These are phyloP conservation scores for Rhexocercosporidium sp. DNA, from an alignment of 2,329 filamentous ascomycete genomes.

Conservation along the genomic window DNA sequence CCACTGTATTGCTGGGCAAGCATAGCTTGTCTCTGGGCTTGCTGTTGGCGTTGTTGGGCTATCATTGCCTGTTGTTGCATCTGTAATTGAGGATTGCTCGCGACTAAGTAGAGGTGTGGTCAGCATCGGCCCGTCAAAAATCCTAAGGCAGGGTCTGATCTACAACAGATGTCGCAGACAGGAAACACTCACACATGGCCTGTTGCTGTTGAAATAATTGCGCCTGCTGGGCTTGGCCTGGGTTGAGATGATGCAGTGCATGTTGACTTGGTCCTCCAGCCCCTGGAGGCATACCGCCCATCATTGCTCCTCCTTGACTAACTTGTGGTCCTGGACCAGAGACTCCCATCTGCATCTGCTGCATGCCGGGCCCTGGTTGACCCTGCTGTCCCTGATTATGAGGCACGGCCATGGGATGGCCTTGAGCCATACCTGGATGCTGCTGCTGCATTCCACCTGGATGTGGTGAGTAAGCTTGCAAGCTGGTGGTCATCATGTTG, in stretches of 20 bases:
- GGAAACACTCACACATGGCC: slow-evolving; percentile 37
- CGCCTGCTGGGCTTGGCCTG: slow-evolving; percentile 48
- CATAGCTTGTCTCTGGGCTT: slow-evolving; percentile 54
- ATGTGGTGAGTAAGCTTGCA: slow-evolving; percentile 73
- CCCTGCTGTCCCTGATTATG: slow-evolving; percentile 70
- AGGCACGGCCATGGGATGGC: slow-evolving; percentile 61
- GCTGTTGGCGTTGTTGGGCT: slow-evolving; percentile 35
- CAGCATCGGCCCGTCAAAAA: slow-evolving; percentile 13
- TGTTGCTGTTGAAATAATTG: slow-evolving; percentile 37
- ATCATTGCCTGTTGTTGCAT: slow-evolving; percentile 43
- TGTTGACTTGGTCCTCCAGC: slow-evolving; percentile 63
- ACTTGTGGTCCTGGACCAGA: slow-evolving; percentile 74
- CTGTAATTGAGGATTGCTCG: slow-evolving; percentile 14
- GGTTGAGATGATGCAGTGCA: slow-evolving; percentile 74
- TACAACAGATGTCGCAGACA: neutral
- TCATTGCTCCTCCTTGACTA: slow-evolving; percentile 72
- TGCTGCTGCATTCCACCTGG: slow-evolving; percentile 69
- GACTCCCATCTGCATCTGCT: slow-evolving; percentile 76
- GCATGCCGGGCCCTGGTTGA: slow-evolving; percentile 65
- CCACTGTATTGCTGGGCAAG: slow-evolving; percentile 60
- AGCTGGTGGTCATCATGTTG: slow-evolving; percentile 72
- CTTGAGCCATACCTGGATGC: slow-evolving; percentile 69
- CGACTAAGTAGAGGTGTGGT: slow-evolving; percentile 13
- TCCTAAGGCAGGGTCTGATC: neutral
- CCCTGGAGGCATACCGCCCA: slow-evolving; percentile 77